Percentiles rank a stretch among this genome's conserved stretches.
phyloP scores from a whole-genome alignment of 139 green algal genomes.

The Chlamydomonas asymmetrica region DNA sequence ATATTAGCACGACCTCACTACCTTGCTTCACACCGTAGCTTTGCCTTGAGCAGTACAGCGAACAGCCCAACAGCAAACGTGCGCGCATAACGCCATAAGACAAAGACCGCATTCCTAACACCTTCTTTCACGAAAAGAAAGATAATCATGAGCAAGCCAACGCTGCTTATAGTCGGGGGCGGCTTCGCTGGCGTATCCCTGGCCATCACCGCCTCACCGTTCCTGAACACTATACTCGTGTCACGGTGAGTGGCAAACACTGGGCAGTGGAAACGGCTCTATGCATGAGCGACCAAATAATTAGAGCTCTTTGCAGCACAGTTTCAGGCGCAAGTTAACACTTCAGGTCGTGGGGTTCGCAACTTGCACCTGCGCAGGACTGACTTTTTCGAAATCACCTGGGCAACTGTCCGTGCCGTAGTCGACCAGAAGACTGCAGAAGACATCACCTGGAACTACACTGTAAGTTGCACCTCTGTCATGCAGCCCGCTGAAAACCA shows the following conservation, averaged over 20 bases:
- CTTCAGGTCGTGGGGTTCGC: background rate
- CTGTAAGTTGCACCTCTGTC: background rate
- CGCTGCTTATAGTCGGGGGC: background rate
- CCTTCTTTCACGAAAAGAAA: too few species aligned
- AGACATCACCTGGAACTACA: background rate
- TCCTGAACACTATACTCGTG: constrained; percentile 5
- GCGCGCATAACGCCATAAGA: too few species aligned
- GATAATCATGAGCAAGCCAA: too few species aligned
- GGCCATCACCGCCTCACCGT: background rate
- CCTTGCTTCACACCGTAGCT: too few species aligned
- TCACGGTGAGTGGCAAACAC: constrained; percentile 20
- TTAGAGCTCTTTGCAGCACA: too few species aligned
- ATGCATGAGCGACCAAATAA: too few species aligned
- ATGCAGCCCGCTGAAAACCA: too few species aligned
- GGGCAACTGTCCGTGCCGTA: constrained; percentile 15
- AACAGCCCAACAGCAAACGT: too few species aligned
- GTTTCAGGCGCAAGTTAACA: background rate
- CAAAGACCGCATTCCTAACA: too few species aligned
- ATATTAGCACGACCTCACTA: too few species aligned
- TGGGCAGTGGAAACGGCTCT: too few species aligned
- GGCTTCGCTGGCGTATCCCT: constrained; percentile 13
- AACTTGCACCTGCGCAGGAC: background rate
- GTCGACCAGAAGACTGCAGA: background rate
- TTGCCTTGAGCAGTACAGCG: too few species aligned
- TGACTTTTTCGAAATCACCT: constrained; percentile 14